These are phyloP conservation scores for Amylocarpus encephaloides DNA, from an alignment of 2,329 filamentous ascomycete genomes.

Conservation along the genomic window DNA sequence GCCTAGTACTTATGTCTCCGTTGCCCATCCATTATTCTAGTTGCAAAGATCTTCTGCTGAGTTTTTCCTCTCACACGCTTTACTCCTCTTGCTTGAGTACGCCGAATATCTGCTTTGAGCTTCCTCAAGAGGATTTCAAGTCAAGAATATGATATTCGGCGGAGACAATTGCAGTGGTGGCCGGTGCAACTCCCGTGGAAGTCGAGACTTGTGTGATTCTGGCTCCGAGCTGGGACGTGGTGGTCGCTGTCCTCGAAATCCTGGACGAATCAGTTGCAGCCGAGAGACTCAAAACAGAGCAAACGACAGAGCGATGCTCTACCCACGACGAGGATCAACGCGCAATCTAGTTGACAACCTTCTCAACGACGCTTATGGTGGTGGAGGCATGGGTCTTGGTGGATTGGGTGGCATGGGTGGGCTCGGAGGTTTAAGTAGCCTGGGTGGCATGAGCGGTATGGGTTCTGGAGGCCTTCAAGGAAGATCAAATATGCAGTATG, in stretches of 20 bases:
- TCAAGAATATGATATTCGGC: neutral
- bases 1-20: neutral
- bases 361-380: neutral
- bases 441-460: neutral
- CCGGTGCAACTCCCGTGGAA: neutral
- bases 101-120: neutral
- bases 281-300: neutral
- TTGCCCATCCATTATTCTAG: neutral
- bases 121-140: neutral
- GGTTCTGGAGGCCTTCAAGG: neutral
- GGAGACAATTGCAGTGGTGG: neutral
- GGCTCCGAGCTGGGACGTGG: neutral
- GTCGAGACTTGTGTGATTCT: neutral
- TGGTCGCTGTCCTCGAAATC: neutral
- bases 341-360: conserved; percentile 8
- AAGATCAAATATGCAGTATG: neutral
- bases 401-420: neutral
- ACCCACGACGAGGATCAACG: conserved; percentile 8
- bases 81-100: too few species aligned
- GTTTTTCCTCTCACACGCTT: too few species aligned
- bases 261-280: neutral
- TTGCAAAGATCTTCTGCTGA: too few species aligned
- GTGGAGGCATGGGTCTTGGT: neutral
- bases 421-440: neutral
- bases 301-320: conserved; percentile 6